These are phyloP conservation scores for Candida sp. DNA, from an alignment of 1,139 yeast genomes.

Conservation along the genomic window DNA sequence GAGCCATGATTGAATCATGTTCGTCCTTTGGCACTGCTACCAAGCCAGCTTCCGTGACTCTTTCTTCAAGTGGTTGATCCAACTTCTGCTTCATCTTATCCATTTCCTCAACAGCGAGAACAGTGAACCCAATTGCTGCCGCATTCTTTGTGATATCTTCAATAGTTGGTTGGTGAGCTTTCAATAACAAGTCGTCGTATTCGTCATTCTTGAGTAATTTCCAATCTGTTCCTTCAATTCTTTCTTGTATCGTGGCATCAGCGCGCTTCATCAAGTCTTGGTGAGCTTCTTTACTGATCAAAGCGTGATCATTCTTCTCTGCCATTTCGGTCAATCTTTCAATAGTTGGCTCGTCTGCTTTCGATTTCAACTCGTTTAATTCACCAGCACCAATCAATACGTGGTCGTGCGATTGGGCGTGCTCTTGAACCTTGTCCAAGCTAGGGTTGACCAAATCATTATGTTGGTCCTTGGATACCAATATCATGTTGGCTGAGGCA, in stretches of 20 bases:
- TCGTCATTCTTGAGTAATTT: slow-evolving; percentile 26
- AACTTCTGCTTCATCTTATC: slow-evolving; percentile 5
- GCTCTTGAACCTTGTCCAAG: slow-evolving; percentile 21
- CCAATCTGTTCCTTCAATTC: slow-evolving; percentile 25
- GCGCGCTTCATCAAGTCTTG: slow-evolving; percentile 20
- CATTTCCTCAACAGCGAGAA: slow-evolving; percentile 24
- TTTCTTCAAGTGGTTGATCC: slow-evolving; percentile 18
- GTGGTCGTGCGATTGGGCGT: slow-evolving; percentile 21
- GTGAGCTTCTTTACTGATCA: slow-evolving; percentile 23
- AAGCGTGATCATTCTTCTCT: background rate
- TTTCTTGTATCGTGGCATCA: slow-evolving; percentile 26
- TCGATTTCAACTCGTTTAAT: slow-evolving; percentile 18
- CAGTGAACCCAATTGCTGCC: slow-evolving; percentile 27
- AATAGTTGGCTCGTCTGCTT: slow-evolving; percentile 12
- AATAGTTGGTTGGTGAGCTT: slow-evolving; percentile 42
- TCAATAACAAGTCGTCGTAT: slow-evolving; percentile 35
- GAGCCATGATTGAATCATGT: slow-evolving; percentile 23
- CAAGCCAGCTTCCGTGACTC: slow-evolving; percentile 34
- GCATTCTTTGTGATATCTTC: slow-evolving; percentile 34
- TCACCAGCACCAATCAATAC: slow-evolving; percentile 22
- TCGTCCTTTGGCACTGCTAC: slow-evolving; percentile 37
- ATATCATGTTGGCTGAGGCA: slow-evolving; percentile 18
- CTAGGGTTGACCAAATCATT: slow-evolving; percentile 22
- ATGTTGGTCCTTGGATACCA: slow-evolving; percentile 21
- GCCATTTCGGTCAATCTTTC: slow-evolving; percentile 20